Conservation (phyloP, 495 filamentous ascomycete species). For the Polyplosphaeria fusca region DNA sequence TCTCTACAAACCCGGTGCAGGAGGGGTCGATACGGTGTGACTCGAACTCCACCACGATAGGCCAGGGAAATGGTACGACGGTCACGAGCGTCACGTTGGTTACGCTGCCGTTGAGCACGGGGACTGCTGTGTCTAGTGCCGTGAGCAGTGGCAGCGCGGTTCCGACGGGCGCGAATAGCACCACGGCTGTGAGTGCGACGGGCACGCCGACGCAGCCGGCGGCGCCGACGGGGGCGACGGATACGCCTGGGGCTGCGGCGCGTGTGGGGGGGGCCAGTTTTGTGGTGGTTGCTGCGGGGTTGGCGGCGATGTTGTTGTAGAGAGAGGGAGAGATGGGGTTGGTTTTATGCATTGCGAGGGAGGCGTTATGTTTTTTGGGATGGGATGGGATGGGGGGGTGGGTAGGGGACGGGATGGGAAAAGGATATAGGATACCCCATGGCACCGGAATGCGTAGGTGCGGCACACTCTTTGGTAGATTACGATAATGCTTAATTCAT, state of each 20-base stretch:
- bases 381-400: no score
- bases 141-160: background rate
- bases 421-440: no score
- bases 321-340: background rate
- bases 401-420: no score
- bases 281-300: constrained; percentile 1
- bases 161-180: background rate
- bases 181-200: background rate
- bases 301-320: constrained; percentile 4
- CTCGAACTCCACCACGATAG: background rate
- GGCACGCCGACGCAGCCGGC: background rate
- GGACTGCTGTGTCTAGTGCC: background rate
- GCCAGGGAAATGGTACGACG: no score
- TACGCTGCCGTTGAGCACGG: background rate
- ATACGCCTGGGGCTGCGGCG: background rate
- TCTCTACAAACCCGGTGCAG: constrained; percentile 28
- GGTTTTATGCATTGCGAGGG: no score
- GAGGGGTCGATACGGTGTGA: constrained; percentile 11
- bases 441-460: no score
- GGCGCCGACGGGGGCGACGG: background rate
- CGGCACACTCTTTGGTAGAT: no score
- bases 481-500: no score
- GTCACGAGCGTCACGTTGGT: background rate
- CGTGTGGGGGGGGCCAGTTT: background rate
- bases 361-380: no score